Conservation (phyloP, 805 yeast genomes). For the Starmerella geochares region DNA sequence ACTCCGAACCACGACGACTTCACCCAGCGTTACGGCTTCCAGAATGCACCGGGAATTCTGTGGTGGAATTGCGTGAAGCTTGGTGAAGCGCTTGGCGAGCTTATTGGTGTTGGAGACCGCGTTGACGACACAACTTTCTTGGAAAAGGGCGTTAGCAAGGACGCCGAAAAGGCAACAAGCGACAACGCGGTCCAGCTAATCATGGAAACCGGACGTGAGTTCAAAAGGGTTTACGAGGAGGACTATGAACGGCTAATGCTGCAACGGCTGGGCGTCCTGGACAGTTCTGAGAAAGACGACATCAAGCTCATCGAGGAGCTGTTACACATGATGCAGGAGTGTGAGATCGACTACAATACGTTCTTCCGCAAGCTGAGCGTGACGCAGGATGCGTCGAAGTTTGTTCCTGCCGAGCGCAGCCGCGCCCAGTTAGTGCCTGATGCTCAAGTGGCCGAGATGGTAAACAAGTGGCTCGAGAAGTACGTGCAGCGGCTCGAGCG, state of each 20-base stretch:
- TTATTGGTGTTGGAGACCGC: constrained; percentile 61
- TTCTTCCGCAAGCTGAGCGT: constrained; percentile 52
- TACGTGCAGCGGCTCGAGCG: constrained; percentile 39
- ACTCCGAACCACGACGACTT: constrained; percentile 89
- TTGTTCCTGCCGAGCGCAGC: constrained; percentile 32
- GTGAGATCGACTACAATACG: constrained; percentile 67
- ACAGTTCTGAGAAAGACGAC: constrained; percentile 33
- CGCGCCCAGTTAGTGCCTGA: constrained; percentile 28
- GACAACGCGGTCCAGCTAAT: constrained; percentile 57
- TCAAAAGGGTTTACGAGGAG: constrained; percentile 49
- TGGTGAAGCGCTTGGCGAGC: constrained; percentile 73
- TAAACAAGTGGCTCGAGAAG: constrained; percentile 44
- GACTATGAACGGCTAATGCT: constrained; percentile 50
- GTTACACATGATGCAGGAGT: constrained; percentile 47
- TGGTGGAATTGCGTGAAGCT: constrained; percentile 88
- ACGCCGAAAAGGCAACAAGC: constrained; percentile 33
- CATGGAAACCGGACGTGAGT: constrained; percentile 53
- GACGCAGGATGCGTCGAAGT: constrained; percentile 25
- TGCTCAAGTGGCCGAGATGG: constrained; percentile 35
- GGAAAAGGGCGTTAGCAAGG: constrained; percentile 33
- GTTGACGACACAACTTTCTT: constrained; percentile 39
- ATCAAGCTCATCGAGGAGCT: constrained; percentile 44
- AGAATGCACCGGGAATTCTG: constrained; percentile 73
- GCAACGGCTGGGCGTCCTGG: constrained; percentile 56
- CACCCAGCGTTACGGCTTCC: constrained; percentile 58